phyloP scores from a whole-genome alignment of 1,284 basidiomycete species.

The Bondarzewia mesenterica region DNA sequence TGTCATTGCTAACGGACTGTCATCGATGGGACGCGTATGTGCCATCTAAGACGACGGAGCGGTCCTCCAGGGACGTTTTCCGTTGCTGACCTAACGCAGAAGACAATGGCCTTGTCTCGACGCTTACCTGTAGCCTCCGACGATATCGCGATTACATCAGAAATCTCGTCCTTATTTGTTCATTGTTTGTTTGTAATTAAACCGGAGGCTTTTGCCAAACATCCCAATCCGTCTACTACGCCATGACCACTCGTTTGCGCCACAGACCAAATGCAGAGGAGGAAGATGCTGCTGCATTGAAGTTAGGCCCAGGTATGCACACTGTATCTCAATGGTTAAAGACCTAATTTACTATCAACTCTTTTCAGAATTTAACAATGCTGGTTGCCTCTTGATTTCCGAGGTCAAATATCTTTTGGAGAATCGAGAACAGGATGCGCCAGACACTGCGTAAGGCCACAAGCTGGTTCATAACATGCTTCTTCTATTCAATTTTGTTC shows the following conservation, averaged over 20 bases:
- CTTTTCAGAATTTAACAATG: constrained; percentile 77
- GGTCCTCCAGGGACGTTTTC: not conserved
- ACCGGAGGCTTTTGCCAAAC: not conserved
- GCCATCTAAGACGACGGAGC: not conserved
- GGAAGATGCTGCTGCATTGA: constrained; percentile 63
- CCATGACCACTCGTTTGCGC: constrained; percentile 37
- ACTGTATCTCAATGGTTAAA: not conserved
- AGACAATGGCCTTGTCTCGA: not conserved
- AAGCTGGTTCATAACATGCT: not conserved
- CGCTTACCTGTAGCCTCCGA: not conserved
- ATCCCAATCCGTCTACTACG: not conserved
- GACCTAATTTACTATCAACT: not conserved
- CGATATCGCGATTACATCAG: not conserved
- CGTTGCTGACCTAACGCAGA: not conserved
- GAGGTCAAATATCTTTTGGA: constrained; percentile 88
- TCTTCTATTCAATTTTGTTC: constrained; percentile 1
- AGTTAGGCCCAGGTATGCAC: constrained; percentile 53
- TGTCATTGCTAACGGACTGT: not conserved
- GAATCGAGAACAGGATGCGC: constrained; percentile 76
- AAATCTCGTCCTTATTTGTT: not conserved
- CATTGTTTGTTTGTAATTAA: not conserved
- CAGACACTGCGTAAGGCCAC: constrained; percentile 75
- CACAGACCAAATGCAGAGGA: constrained; percentile 52
- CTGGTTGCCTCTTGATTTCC: constrained; percentile 83
- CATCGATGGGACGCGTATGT: not conserved